A percentile compares a stretch with the other conserved stretches of the same genome.
Conservation (phyloP, 2,329 filamentous ascomycete species). For the Monosporascus sp. region DNA sequence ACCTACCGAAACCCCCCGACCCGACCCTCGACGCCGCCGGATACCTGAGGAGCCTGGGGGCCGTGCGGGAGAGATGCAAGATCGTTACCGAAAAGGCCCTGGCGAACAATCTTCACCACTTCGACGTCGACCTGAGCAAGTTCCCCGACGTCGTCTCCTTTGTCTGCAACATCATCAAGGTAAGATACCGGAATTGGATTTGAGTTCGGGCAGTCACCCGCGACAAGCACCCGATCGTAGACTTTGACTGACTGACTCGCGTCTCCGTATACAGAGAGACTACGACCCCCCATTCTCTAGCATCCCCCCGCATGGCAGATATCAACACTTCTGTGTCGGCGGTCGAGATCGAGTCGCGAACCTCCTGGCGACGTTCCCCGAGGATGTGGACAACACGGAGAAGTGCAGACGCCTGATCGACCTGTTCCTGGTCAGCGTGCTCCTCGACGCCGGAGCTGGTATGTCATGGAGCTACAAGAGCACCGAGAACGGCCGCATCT, state of each 20-base stretch:
- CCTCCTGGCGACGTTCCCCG: conserved; percentile 24
- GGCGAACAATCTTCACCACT: conserved; percentile 73
- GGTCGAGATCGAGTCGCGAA: conserved; percentile 38
- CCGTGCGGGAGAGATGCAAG: conserved; percentile 74
- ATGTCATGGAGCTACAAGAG: conserved; percentile 91
- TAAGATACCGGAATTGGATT: conserved; percentile 32
- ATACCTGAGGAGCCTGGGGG: conserved; percentile 83
- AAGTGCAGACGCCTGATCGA: conserved; percentile 48
- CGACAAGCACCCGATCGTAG: not conserved
- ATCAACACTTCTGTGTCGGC: conserved; percentile 59
- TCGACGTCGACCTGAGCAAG: conserved; percentile 81
- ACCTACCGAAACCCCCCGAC: conserved; percentile 80
- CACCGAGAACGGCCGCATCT: conserved; percentile 76
- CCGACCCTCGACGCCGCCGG: conserved; percentile 81
- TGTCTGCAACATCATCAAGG: conserved; percentile 92
- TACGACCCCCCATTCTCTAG: conserved; percentile 29
- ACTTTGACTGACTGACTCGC: conserved; percentile 4
- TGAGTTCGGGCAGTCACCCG: not conserved
- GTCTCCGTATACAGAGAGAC: conserved; percentile 25
- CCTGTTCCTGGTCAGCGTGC: conserved; percentile 66
- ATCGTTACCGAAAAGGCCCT: conserved; percentile 73
- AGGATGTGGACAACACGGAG: conserved; percentile 33
- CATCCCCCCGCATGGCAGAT: conserved; percentile 52
- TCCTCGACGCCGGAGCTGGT: conserved; percentile 84
- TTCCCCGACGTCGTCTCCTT: conserved; percentile 80